Base-by-base conservation (phyloP, 2,329 filamentous ascomycete genomes). In the Aspergillus flavus region DNA sequence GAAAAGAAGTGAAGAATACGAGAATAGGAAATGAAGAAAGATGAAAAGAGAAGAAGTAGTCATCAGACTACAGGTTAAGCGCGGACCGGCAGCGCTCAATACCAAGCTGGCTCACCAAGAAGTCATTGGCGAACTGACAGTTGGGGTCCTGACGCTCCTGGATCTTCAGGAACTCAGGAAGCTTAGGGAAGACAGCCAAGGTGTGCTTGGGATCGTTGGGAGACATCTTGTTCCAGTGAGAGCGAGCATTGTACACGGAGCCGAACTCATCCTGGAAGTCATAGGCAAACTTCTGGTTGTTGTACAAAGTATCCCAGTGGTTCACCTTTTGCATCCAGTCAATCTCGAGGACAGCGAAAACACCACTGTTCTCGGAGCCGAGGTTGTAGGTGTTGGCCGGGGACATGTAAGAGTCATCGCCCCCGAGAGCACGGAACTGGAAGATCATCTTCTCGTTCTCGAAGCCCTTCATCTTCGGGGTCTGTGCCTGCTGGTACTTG, bases 301-400 rank as follows among this genome's bases (percentile, higher is more conserved):
- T 58, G 41, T 58, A 58, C 30, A 54, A 21, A 23, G 52, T 54
- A 23, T 30, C 30, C 52, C 61, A 69, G 63, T 67, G 61, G 63
- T 69, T 68, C 36, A 66, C 65, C 23, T 43, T 30, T 21, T 63
- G 66, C 26, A 68, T 61, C 66, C 66, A 69, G 28, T 65, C 63
- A 39, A 66, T 64, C 57, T 69, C 64, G 3, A 69, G 54, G 23
- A 65, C 59, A 2, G 45, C 68, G 28, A 69, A 69, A 19, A 69
- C 59, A 16, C 68, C 68, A 32, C 66, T 67, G 23, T 43, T 21
- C 32, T 64, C 58, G 12, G 64, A 52, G 6, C 34, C 57, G 52
- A 69, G 61, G 57, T 67, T 67, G 56, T 69, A 67, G 26, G 57
- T 66, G 58, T 69, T 69, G 39, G 64, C 64, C n/a, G 68, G 66